phyloP scores from a whole-genome alignment of 768 basidiomycete genomes.

The Suillus plorans region DNA sequence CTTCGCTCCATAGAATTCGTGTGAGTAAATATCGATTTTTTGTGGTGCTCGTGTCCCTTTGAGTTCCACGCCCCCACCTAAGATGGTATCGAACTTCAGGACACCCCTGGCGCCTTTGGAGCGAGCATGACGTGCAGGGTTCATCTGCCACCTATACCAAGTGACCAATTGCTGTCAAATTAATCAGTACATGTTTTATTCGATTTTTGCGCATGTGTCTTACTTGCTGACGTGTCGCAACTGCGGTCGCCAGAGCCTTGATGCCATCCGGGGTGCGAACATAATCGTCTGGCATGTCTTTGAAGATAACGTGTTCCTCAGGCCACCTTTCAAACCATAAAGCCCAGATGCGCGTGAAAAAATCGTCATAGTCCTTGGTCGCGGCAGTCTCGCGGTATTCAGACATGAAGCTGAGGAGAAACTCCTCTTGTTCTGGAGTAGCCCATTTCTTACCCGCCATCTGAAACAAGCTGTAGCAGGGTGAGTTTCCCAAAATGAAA shows the following conservation, averaged over 20 bases:
- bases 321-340: not conserved
- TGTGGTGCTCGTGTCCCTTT: too few species aligned
- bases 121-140: not conserved
- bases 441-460: not conserved
- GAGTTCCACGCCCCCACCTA: too few species aligned
- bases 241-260: too few species aligned
- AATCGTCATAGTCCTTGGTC: not conserved
- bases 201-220: too few species aligned
- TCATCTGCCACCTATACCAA: not conserved
- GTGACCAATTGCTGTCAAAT: not conserved
- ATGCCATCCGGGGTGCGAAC: not conserved
- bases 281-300: not conserved
- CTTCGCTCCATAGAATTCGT: not conserved
- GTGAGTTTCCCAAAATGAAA: too few species aligned
- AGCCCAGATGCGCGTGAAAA: not conserved
- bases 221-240: too few species aligned
- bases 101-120: not conserved
- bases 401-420: not conserved
- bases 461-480: too few species aligned
- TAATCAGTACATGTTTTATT: too few species aligned
- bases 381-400: not conserved
- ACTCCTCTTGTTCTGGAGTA: not conserved
- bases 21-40: not conserved
- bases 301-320: not conserved
- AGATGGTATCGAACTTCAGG: too few species aligned